Conservation (phyloP, 2,329 filamentous ascomycete species). For the Alternaria ethzedia region DNA sequence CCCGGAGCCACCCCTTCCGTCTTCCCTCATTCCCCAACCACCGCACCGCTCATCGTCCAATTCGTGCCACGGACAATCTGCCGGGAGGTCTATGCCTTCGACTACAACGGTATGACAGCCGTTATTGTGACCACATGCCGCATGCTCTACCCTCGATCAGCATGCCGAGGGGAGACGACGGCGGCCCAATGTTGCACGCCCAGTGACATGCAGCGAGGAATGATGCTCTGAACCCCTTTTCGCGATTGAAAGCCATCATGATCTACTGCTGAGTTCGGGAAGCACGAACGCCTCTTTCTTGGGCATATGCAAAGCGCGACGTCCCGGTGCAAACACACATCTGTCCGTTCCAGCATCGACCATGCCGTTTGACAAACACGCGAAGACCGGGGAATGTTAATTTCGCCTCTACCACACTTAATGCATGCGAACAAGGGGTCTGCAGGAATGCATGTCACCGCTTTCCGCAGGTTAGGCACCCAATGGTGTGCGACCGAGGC, state of each 20-base stretch:
- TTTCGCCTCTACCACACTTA: slow-evolving; percentile 29
- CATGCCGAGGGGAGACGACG: slow-evolving; percentile 24
- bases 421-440: slow-evolving; percentile 38
- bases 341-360: slow-evolving; percentile 14
- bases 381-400: slow-evolving; percentile 21
- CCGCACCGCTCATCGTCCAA: slow-evolving; percentile 19
- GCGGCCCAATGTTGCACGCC: slow-evolving; percentile 14
- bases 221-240: slow-evolving; percentile 1
- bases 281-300: not conserved
- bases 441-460: slow-evolving; percentile 42
- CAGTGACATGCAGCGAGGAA: slow-evolving; percentile 14
- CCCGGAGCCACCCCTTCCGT: slow-evolving; percentile 17
- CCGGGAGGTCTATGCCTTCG: slow-evolving; percentile 20
- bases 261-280: not conserved
- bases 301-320: slow-evolving; percentile 8
- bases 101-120: slow-evolving; percentile 32
- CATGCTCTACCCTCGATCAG: slow-evolving; percentile 15
- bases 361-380: slow-evolving; percentile 16
- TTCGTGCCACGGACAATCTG: slow-evolving; percentile 26
- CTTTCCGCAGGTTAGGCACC: slow-evolving; percentile 29
- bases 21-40: slow-evolving; percentile 33
- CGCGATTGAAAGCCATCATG: not conserved
- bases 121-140: slow-evolving; percentile 25
- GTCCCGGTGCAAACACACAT: slow-evolving; percentile 6
- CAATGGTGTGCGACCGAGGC: slow-evolving; percentile 30